phyloP scores from a whole-genome alignment of 805 yeast species.

The Candida xiaguanensis region DNA sequence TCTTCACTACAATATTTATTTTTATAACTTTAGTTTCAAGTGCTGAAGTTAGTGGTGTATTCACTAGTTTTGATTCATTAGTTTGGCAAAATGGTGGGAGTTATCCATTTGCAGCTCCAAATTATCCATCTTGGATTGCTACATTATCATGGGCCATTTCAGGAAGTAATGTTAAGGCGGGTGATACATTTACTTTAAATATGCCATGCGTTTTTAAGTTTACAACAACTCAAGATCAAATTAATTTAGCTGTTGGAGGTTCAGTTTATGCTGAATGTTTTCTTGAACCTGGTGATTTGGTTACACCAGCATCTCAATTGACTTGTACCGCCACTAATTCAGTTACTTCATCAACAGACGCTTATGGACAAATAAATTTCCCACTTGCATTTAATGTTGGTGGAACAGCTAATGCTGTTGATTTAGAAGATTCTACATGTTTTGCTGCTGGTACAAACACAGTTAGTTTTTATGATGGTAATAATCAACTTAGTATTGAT shows the following conservation, averaged over 20 bases:
- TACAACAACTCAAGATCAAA: slow-evolving; percentile 12
- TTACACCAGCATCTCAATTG: slow-evolving; percentile 16
- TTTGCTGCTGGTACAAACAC: slow-evolving; percentile 19
- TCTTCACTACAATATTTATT: background rate
- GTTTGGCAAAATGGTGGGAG: slow-evolving; percentile 9
- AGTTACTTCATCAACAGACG: slow-evolving; percentile 13
- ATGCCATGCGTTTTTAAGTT: slow-evolving; percentile 26
- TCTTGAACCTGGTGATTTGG: slow-evolving; percentile 15
- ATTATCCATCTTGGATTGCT: slow-evolving; percentile 16
- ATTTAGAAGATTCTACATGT: slow-evolving; percentile 16
- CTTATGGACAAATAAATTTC: slow-evolving; percentile 17
- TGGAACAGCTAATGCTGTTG: slow-evolving; percentile 13
- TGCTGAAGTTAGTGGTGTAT: slow-evolving; percentile 14
- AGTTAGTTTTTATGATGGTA: slow-evolving; percentile 16
- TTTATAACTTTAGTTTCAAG: background rate
- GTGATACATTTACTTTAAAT: slow-evolving; percentile 24
- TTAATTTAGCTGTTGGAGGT: slow-evolving; percentile 13
- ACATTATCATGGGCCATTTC: slow-evolving; percentile 18
- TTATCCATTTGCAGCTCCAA: slow-evolving; percentile 6
- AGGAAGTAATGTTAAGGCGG: slow-evolving; percentile 14
- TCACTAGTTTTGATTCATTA: slow-evolving; percentile 14
- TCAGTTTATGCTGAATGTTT: slow-evolving; percentile 21
- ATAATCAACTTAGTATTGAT: slow-evolving; percentile 10
- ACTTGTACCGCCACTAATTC: slow-evolving; percentile 15
- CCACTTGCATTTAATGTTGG: slow-evolving; percentile 22